phyloP scores from a whole-genome alignment of 2,329 filamentous ascomycete genomes.

The Zasmidium angulare region DNA sequence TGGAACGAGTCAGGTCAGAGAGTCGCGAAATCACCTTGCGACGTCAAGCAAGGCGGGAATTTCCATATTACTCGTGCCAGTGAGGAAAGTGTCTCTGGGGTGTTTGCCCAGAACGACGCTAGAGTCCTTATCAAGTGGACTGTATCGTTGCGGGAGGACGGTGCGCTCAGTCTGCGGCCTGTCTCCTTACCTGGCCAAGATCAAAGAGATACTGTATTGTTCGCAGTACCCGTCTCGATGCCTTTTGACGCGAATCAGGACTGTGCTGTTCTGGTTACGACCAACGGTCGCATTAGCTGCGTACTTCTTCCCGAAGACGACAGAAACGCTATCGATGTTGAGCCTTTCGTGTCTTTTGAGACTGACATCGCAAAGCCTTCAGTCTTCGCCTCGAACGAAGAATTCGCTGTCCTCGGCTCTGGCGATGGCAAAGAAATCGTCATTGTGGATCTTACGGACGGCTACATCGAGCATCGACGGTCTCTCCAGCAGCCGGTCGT shows the following conservation, averaged over 20 bases:
- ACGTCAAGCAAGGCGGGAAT: background rate
- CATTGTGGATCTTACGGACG: slow-evolving; percentile 30
- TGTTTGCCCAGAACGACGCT: slow-evolving; percentile 10
- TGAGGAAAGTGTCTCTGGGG: background rate
- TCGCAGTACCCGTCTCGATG: slow-evolving; percentile 12
- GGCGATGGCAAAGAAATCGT: slow-evolving; percentile 18
- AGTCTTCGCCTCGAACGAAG: slow-evolving; percentile 23
- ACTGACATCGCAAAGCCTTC: slow-evolving; percentile 19
- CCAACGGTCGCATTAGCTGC: slow-evolving; percentile 9
- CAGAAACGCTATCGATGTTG: background rate
- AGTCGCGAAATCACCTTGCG: slow-evolving; percentile 1
- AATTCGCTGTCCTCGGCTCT: slow-evolving; percentile 26
- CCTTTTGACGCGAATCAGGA: slow-evolving; percentile 6
- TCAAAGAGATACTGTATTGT: slow-evolving; percentile 6
- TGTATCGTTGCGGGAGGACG: background rate
- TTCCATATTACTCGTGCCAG: slow-evolving; percentile 3
- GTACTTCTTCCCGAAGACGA: slow-evolving; percentile 1
- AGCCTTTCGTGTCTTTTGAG: slow-evolving; percentile 15
- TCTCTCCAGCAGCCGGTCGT: slow-evolving; percentile 7
- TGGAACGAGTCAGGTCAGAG: slow-evolving; percentile 5
- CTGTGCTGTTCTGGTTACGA: slow-evolving; percentile 7
- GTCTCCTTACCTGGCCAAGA: background rate
- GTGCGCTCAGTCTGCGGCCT: background rate
- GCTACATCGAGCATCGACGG: slow-evolving; percentile 32
- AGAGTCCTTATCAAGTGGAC: background rate